Base-by-base conservation (phyloP, 2,329 filamentous ascomycete species). In the Macrophomina phaseolina region DNA sequence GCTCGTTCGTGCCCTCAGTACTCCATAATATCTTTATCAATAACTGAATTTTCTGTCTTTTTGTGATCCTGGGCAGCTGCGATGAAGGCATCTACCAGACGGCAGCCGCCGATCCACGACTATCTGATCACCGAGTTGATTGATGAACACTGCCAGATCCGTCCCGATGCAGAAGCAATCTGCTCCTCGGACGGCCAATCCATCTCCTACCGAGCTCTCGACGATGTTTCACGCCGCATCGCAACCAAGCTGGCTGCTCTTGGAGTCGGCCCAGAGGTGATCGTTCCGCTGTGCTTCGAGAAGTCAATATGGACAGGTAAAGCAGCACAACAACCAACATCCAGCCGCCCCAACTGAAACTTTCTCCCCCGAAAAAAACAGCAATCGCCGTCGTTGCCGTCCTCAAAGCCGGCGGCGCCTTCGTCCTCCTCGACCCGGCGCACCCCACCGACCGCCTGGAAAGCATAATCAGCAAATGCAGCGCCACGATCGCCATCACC, bases 361-460 rank as follows among this genome's bases (percentile, higher is more conserved):
- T 3, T 23, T 23, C 23, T 18, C 36, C 14, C 8, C 23, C n/a
- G n/a, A 4, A n/a, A 23, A 3, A 12, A 34, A 79, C 96, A 0
- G 97, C 96, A 73, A 82, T 89, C 38, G 84, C 88, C 0, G 91
- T 97, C 34, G 81, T 97, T 30, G 93, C 88, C 1, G 85, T 90
- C 30, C 77, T 92, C 38, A 96, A 96, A 73, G 81, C 88, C 4
- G 92, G 92, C 9, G 90, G 88, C 72, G 92, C 89, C 7, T 95
- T 95, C 73, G 79, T 97, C 16, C 92, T 93, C 0, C 82, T 97
- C 4, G 83, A 92, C 1, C 90, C 55, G 8, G 55, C 55, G 5
- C 55, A 60, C 55, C 55, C 55, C 6, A 91, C 62, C 80, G 90
- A 0, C 75, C 81, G 3, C 80, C 83, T 3, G 91, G 95, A 28